These are phyloP conservation scores for Lagerstroemia speciosa DNA, from an alignment of 345 rosid species.

Conservation along the genomic window DNA sequence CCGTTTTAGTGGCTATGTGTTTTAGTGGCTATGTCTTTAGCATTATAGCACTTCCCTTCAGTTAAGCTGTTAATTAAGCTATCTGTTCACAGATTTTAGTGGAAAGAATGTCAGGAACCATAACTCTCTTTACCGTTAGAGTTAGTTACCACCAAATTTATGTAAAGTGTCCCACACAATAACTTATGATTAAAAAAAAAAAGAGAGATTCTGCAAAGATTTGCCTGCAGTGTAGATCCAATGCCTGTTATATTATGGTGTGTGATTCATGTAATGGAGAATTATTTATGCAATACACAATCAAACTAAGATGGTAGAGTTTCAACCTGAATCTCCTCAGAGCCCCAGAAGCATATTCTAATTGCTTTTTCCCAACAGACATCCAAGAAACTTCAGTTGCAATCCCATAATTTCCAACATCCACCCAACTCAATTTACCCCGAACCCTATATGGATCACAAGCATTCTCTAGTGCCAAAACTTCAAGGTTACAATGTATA, in stretches of 20 bases:
- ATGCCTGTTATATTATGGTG: background rate
- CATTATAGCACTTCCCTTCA: no score
- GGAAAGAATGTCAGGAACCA: background rate
- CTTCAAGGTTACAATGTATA: slow-evolving; percentile 34
- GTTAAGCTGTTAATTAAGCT: no score
- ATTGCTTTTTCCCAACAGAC: slow-evolving; percentile 91
- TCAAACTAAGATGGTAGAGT: background rate
- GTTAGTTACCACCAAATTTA: no score
- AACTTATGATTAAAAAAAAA: no score
- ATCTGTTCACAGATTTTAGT: background rate
- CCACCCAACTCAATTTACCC: slow-evolving; percentile 82
- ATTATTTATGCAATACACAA: no score
- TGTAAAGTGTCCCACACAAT: no score
- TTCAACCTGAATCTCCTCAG: slow-evolving; percentile 71
- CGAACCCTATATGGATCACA: slow-evolving; percentile 77
- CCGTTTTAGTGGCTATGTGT: no score
- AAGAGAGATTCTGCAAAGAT: no score
- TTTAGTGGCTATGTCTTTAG: no score
- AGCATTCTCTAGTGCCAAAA: slow-evolving; percentile 46
- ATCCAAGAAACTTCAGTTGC: slow-evolving; percentile 88
- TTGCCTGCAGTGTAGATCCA: no score
- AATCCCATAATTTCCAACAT: slow-evolving; percentile 57
- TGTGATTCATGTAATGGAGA: background rate
- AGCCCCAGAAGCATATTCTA: slow-evolving; percentile 91
- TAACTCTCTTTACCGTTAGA: background rate